Percentiles rank a stretch among this genome's conserved stretches.
Evolutionary conservation across 805 yeast species (phyloP).

Genomic region (Kuraishia hungarica): DNA sequence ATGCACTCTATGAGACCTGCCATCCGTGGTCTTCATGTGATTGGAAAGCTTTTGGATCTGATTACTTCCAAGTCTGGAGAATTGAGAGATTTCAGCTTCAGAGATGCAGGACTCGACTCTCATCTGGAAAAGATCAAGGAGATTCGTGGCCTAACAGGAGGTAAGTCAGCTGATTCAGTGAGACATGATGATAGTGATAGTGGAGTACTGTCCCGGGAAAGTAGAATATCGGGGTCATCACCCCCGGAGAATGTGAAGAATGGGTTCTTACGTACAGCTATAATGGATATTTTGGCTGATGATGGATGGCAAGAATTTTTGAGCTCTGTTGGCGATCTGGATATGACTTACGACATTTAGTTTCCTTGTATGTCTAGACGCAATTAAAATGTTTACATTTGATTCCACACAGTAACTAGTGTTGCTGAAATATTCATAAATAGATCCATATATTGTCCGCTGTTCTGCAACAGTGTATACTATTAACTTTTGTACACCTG

Average conservation of each 20-base stretch:
- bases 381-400: too few species aligned
- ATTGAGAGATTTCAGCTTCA: slow-evolving; percentile 1
- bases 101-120: not conserved
- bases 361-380: not conserved
- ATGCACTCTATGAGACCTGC: slow-evolving; percentile 19
- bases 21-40: slow-evolving; percentile 18
- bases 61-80: slow-evolving; percentile 1
- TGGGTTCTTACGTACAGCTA: slow-evolving; percentile 9
- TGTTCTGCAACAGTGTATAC: too few species aligned
- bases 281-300: slow-evolving; percentile 20
- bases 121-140: not conserved
- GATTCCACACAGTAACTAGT: too few species aligned
- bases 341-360: not conserved
- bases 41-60: slow-evolving; percentile 14
- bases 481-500: not conserved
- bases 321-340: not conserved
- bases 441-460: too few species aligned
- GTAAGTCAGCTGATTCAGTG: not conserved
- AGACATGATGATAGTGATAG: not conserved
- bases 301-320: slow-evolving; percentile 15
- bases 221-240: not conserved
- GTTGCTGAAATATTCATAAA: too few species aligned
- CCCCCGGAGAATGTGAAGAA: not conserved
- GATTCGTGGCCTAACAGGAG: not conserved
- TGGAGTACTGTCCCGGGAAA: not conserved